These are phyloP conservation scores for Torulaspora delbrueckii DNA, from an alignment of 805 yeast species.

Conservation along the genomic window DNA sequence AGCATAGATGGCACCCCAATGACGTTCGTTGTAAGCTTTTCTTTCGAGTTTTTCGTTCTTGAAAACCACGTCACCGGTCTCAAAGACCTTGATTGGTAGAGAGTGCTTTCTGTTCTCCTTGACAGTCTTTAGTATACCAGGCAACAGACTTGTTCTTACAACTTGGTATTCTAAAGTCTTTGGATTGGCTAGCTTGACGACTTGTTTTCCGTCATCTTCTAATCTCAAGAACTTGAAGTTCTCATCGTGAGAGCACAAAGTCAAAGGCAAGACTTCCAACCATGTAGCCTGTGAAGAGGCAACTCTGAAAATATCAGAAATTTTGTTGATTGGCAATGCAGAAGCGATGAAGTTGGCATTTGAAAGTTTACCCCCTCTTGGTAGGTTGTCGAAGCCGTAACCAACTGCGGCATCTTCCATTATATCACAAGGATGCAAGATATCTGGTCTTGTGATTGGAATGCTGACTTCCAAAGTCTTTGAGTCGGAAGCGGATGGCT, in stretches of 20 bases:
- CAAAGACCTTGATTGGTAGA: slow-evolving; percentile 91
- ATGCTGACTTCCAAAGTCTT: slow-evolving; percentile 57
- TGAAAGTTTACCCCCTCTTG: slow-evolving; percentile 70
- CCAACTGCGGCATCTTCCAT: slow-evolving; percentile 98
- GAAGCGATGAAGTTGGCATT: slow-evolving; percentile 74
- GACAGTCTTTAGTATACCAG: slow-evolving; percentile 92
- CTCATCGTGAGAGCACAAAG: slow-evolving; percentile 94
- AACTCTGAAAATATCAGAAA: slow-evolving; percentile 81
- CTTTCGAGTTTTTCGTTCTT: slow-evolving; percentile 78
- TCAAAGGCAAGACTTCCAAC: slow-evolving; percentile 92
- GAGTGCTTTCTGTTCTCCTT: slow-evolving; percentile 95
- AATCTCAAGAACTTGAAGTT: slow-evolving; percentile 82
- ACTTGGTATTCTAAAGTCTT: slow-evolving; percentile 96
- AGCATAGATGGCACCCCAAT: slow-evolving; percentile 90
- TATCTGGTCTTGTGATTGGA: slow-evolving; percentile 94
- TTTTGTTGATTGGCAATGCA: slow-evolving; percentile 86
- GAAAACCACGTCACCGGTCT: slow-evolving; percentile 89
- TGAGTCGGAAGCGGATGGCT: slow-evolving; percentile 40
- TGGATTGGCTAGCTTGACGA: slow-evolving; percentile 91
- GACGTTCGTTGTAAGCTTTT: slow-evolving; percentile 86
- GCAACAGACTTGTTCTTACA: slow-evolving; percentile 88
- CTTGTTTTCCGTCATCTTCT: slow-evolving; percentile 67
- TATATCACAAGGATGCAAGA: slow-evolving; percentile 94
- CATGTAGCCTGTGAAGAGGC: slow-evolving; percentile 95
- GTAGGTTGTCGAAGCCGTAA: slow-evolving; percentile 87